These are phyloP conservation scores for Xylaria sp. DNA, from an alignment of 2,329 filamentous ascomycete species.

Conservation along the genomic window DNA sequence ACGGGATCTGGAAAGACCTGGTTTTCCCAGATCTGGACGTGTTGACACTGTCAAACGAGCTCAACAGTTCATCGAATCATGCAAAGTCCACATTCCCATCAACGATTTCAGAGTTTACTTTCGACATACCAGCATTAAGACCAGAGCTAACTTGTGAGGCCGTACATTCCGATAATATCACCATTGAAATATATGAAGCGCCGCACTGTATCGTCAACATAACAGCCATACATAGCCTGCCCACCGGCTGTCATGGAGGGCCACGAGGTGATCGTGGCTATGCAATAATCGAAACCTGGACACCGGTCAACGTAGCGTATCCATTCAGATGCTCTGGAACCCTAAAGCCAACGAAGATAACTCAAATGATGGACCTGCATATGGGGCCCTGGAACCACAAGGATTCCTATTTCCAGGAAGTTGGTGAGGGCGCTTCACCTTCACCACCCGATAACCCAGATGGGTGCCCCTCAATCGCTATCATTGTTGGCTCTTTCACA, in stretches of 20 bases:
- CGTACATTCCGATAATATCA: no score
- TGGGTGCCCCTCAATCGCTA: background rate
- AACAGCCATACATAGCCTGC: no score
- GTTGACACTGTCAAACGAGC: background rate
- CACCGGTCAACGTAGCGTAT: no score
- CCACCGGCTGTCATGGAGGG: background rate
- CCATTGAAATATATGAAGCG: no score
- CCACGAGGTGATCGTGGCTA: no score
- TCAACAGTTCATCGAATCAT: background rate
- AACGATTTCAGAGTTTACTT: background rate
- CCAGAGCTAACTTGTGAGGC: background rate
- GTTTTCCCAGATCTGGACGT: background rate
- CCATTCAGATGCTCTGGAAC: no score
- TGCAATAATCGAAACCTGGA: no score
- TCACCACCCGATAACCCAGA: background rate
- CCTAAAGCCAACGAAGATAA: no score
- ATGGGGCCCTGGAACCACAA: no score
- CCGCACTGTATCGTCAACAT: background rate
- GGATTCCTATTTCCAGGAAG: no score
- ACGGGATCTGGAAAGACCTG: background rate
- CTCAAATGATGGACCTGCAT: no score
- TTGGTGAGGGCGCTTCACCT: no score
- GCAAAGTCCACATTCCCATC: background rate
- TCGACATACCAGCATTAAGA: background rate
- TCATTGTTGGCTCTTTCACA: background rate